Conservation (phyloP, 2,329 filamentous ascomycete genomes). For the Aspergillus pseudoviridinutans region DNA sequence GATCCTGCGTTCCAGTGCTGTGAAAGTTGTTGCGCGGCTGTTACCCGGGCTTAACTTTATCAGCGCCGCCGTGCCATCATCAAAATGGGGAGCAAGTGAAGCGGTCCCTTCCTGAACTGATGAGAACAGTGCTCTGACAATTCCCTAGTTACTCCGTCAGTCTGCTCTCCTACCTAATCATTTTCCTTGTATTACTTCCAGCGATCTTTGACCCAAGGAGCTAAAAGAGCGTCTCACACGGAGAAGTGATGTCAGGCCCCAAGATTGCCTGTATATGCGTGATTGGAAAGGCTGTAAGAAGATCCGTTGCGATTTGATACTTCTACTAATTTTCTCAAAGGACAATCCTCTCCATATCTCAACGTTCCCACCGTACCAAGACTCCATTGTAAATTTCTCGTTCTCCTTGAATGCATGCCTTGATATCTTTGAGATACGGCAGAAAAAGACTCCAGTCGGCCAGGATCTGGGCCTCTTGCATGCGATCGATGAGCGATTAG, state of each 20-base stretch:
- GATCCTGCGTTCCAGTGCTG: too few species aligned
- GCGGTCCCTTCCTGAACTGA: not conserved
- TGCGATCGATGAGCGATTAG: slow-evolving; percentile 86
- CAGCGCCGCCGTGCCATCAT: too few species aligned
- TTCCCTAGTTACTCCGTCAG: not conserved
- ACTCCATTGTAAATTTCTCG: slow-evolving; percentile 71
- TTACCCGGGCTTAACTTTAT: too few species aligned
- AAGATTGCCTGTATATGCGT: slow-evolving; percentile 91
- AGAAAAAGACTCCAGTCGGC: slow-evolving; percentile 66
- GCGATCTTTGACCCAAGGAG: not conserved
- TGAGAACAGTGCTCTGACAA: not conserved
- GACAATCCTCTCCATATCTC: slow-evolving; percentile 95
- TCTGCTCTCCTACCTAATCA: not conserved
- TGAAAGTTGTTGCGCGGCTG: too few species aligned
- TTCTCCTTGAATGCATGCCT: slow-evolving; percentile 87
- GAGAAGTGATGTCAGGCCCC: slow-evolving; percentile 49
- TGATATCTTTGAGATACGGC: slow-evolving; percentile 86
- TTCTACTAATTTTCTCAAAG: slow-evolving; percentile 45
- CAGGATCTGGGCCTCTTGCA: slow-evolving; percentile 91
- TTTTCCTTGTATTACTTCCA: not conserved
- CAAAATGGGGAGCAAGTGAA: too few species aligned
- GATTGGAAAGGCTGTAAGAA: slow-evolving; percentile 81
- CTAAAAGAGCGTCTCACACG: not conserved
- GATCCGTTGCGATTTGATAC: not conserved
- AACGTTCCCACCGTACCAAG: slow-evolving; percentile 73